Conservation (phyloP, 1,284 basidiomycete species). For the Apiotrichum mycotoxinovorans region DNA sequence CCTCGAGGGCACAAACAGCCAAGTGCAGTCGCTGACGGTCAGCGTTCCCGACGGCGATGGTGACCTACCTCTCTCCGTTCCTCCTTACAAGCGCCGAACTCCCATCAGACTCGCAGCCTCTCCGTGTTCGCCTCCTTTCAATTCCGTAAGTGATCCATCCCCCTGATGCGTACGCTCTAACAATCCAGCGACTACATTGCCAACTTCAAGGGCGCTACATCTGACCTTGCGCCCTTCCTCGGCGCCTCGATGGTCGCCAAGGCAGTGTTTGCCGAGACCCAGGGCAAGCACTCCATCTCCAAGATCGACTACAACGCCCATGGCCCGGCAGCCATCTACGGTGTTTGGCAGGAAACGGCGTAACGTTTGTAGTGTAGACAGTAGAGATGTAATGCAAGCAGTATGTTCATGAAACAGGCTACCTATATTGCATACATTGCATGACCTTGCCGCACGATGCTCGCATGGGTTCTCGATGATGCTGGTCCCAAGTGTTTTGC, state of each 20-base stretch:
- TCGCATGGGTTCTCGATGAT: background rate
- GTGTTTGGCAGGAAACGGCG: constrained; percentile 25
- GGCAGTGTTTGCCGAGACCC: constrained; percentile 43
- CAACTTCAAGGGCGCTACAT: constrained; percentile 79
- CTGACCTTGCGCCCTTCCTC: constrained; percentile 77
- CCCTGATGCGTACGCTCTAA: background rate
- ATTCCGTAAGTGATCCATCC: constrained; percentile 56
- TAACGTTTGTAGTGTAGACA: constrained; percentile 1
- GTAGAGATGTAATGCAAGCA: constrained; percentile 1
- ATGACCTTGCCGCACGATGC: too few species aligned
- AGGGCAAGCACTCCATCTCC: constrained; percentile 43
- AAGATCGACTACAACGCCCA: constrained; percentile 50
- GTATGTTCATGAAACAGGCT: background rate
- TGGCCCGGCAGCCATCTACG: constrained; percentile 45
- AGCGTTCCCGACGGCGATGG: constrained; percentile 59
- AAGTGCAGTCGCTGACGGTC: background rate
- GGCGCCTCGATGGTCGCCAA: constrained; percentile 84
- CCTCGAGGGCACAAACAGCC: too few species aligned
- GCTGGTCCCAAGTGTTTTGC: background rate
- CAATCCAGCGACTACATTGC: constrained; percentile 70
- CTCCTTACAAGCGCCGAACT: constrained; percentile 61
- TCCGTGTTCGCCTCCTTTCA: constrained; percentile 61
- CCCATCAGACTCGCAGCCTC: constrained; percentile 58
- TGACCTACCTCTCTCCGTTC: constrained; percentile 69
- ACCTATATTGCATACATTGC: too few species aligned